Base-by-base conservation (phyloP, 148 eudicot genomes). In the Drosera capensis region DNA sequence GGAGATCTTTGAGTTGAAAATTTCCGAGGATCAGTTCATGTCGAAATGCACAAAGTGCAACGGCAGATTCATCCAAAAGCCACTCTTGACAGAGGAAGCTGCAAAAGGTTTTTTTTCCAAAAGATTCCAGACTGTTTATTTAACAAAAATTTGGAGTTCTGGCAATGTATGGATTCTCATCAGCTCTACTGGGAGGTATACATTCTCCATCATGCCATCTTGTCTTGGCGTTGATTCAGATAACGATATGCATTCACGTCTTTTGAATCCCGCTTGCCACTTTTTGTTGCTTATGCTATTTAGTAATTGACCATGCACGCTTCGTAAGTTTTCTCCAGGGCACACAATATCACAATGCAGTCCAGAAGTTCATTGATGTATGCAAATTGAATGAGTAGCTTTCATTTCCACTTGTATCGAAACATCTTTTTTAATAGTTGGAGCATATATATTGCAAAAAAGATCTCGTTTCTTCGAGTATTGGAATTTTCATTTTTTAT, bases 21-120 rank as follows among this genome's bases (percentile, higher is more conserved):
- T 88, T 43, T 77, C 73, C 22, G 94, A 88, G 70, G 77, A 78
- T 47, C 77, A 66, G 50, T 66, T 88, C 7, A 83, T 88, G 97
- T 83, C 94, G 41, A 83, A 94, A 57, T 88, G 97, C 74, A 70
- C 94, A 14, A 88, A 88, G 60, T 88, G 97, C 76, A 84, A 84
- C 47, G 97, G 97, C 38, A 75, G 40, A 48, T 88, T 88, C 63
- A 75, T 88, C 58, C 92, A 88, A 54, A 83, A 72, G 64, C 97
- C 94, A 23, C 64, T 88, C 18, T 40, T 90, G 49, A 80, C 86
- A 18, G 83, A 73, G 55, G 97, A 84, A 73, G 94, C 94, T 43
- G 81, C 83, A 45, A 80, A 73, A 45, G 78, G 82, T 30, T 78
- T 72, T 51, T n/a, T n/a, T n/a, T n/a, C n/a, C 85, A 88, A 71